Evolutionary conservation across 345 rosid genomes (phyloP).

Genomic region (Sapria himalayana): DNA sequence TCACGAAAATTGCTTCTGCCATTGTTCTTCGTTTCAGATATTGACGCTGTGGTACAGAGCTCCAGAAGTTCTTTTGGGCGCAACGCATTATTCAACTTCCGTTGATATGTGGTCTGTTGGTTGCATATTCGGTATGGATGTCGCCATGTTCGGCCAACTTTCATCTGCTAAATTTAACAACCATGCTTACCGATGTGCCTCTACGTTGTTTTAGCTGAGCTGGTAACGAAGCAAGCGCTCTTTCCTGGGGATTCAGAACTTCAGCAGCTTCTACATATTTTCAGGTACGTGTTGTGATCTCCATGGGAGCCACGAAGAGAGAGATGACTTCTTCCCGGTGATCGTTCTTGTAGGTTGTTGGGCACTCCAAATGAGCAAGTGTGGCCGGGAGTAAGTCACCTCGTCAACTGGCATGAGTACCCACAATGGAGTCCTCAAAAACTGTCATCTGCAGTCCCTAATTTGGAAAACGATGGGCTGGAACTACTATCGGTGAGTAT

Average conservation of each 20-base stretch:
- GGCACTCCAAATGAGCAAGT: slow-evolving; percentile 80
- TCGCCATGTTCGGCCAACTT: too few relatives aligned
- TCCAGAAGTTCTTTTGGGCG: slow-evolving; percentile 88
- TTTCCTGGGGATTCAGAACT: slow-evolving; percentile 91
- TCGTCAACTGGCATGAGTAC: slow-evolving; percentile 94
- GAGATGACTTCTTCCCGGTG: not conserved
- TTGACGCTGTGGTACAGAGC: slow-evolving; percentile 93
- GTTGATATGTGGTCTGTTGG: slow-evolving; percentile 96
- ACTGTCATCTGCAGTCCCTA: slow-evolving; percentile 42
- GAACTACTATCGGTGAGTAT: slow-evolving; percentile 53
- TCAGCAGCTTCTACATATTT: slow-evolving; percentile 86
- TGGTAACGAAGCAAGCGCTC: slow-evolving; percentile 64
- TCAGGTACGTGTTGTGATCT: slow-evolving; percentile 24
- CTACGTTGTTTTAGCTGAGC: slow-evolving; percentile 54
- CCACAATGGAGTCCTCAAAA: slow-evolving; percentile 74
- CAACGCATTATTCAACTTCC: slow-evolving; percentile 89
- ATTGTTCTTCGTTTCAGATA: slow-evolving; percentile 23
- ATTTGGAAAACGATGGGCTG: slow-evolving; percentile 44
- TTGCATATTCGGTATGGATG: slow-evolving; percentile 57
- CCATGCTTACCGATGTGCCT: too few relatives aligned
- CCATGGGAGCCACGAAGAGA: not conserved
- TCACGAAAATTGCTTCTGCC: not conserved
- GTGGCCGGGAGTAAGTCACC: slow-evolving; percentile 85
- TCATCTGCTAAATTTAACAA: too few relatives aligned
- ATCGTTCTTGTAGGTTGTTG: slow-evolving; percentile 28